phyloP scores from a whole-genome alignment of 2,329 filamentous ascomycete species.

The Pseudogymnoascus sp. region DNA sequence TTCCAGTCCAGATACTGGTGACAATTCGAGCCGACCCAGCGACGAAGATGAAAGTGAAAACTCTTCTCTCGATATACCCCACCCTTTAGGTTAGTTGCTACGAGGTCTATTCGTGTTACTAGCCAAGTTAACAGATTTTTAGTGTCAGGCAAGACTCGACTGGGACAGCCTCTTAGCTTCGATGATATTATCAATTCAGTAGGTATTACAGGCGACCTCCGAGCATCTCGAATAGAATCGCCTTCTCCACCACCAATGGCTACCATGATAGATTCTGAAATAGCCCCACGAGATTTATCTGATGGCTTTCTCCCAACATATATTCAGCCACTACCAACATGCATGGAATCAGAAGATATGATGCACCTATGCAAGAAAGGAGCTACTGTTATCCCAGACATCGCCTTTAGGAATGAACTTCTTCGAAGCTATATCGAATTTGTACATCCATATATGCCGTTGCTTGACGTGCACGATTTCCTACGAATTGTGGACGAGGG shows the following conservation, averaged over 20 bases:
- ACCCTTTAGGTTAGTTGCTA: neutral
- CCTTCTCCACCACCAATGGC: neutral
- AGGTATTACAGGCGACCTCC: slow-evolving; percentile 2
- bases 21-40: neutral
- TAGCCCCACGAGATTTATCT: neutral
- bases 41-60: neutral
- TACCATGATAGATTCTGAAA: neutral
- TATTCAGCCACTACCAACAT: neutral
- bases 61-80: neutral
- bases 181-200: neutral
- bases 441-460: slow-evolving; percentile 84
- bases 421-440: slow-evolving; percentile 76
- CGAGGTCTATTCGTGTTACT: neutral
- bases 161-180: slow-evolving; percentile 2
- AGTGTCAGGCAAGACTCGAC: neutral
- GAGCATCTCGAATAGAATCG: neutral
- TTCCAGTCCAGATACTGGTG: neutral
- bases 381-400: slow-evolving; percentile 64
- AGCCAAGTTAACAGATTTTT: neutral
- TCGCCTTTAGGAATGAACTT: slow-evolving; percentile 65
- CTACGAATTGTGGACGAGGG: slow-evolving; percentile 48
- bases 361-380: slow-evolving; percentile 75
- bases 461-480: slow-evolving; percentile 60
- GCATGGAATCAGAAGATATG: slow-evolving; percentile 11
- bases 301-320: neutral